Base-by-base conservation (phyloP, 192 early-diverging fungal genomes). In the Backusella australiensis region DNA sequence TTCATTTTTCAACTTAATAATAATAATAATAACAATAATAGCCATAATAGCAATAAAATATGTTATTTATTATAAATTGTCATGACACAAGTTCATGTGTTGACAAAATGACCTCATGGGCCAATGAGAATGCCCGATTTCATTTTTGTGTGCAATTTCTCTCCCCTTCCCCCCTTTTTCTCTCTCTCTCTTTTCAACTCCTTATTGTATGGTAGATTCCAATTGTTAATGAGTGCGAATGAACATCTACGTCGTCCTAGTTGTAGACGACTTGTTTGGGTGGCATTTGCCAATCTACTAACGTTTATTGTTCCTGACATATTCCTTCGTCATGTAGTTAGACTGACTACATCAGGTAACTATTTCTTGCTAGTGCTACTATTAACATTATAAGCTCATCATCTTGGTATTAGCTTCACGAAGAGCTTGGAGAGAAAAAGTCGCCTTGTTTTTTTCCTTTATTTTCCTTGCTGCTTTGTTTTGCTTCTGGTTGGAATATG, bases 391-490 rank as follows among this genome's bases (percentile, higher is more conserved):
- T 29, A 38, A 14, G 12, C 66, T 12, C 67, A 15, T 53, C 34
- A 65, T 42, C 29, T 72, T 65, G 23, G 17, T 32, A 56, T 21
- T 35, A 80, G 79, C 71, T 52, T 49, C 70, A 15, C 75, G 79
- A 17, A 71, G 49, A n/a, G 75, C 71, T 17, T 80, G 74, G 74
- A 52, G 77, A 42, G 81, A 82, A 72, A 82, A 82, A 63, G 72
- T 82, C 1, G 76, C 81, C 0, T 71, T 82, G 23, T 78, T 68
- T 34, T 71, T 78, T 49, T 34, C 78, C 1, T 69, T 78, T 32
- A 17, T 78, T 14, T 74, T 69, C 12, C n/a, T 70, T 39, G 67
- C 72, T 8, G 73, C 69, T 14, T 71, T 78, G 0, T 38, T 82
- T 65, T 39, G 53, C n/a, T 70, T 82, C 5, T 78, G 76, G 77